A percentile compares a stretch with the other conserved stretches of the same genome.
Conservation (phyloP, 345 rosid genomes). For the Acer yangbiense region DNA sequence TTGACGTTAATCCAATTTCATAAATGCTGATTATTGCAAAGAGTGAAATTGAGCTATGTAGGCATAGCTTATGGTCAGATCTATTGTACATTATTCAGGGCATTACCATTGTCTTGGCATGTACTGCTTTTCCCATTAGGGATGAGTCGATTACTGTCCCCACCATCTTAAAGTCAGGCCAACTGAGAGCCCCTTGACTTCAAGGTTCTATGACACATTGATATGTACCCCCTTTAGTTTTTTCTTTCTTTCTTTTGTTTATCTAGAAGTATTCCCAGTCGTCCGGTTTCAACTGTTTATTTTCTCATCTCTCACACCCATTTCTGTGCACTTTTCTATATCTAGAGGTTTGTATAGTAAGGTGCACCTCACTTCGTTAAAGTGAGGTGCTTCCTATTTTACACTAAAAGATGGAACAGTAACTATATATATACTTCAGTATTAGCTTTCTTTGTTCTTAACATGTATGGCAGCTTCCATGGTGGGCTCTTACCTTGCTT, state of each 20-base stretch:
- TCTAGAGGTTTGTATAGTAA: neutral
- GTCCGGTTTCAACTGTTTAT: no score
- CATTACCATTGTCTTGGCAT: neutral
- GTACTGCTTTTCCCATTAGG: neutral
- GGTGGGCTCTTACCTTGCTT: constrained; percentile 87
- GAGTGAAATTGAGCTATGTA: neutral
- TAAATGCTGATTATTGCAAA: neutral
- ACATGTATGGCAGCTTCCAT: constrained; percentile 67
- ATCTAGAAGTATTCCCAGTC: neutral
- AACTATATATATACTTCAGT: neutral
- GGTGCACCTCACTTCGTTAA: neutral
- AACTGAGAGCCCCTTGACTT: neutral
- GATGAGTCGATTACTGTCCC: neutral
- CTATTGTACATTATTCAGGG: neutral
- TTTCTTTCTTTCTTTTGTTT: neutral
- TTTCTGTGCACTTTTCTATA: neutral
- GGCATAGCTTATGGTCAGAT: neutral
- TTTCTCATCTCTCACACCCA: neutral
- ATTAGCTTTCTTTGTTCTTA: neutral
- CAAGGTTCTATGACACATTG: neutral
- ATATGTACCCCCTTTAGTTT: neutral
- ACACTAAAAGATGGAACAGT: neutral
- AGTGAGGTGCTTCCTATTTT: neutral
- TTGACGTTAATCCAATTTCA: neutral
- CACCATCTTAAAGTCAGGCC: neutral